Base-by-base conservation (phyloP, 2,329 filamentous ascomycete genomes). In the Rhynchosporium secalis region DNA sequence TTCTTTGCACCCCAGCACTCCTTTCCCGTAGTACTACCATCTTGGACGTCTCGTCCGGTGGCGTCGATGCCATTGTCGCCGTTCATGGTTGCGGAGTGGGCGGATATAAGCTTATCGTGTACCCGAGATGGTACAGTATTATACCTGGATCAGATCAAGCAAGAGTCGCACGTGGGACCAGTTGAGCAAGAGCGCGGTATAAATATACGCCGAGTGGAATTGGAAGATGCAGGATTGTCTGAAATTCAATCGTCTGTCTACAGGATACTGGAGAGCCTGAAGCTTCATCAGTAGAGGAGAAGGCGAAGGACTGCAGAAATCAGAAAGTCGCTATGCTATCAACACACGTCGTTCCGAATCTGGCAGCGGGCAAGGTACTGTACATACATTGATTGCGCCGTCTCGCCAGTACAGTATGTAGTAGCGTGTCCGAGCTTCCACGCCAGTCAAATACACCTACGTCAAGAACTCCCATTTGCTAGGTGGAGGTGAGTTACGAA, bases 1-100 rank as follows among this genome's bases (percentile, higher is more conserved):
- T 66, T 65, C 40, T 56, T 62, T 47, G 70, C 70, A 5, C 69
- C 70, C 70, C 71, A 71, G 13, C 38, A 15, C 49, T 66, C 54
- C 46, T 41, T 49, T 20, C 40, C 28, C 4, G 54, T 47, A 20
- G 20, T 20, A 20, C 29, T 46, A 33, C 20, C 56, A 55, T 59
- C 49, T 28, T 47, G 38, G 6, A 48, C 48, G 28, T 38, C 49
- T 5, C 46, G 55, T 13, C 20, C n/a, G 28, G 38, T 57, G 33
- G 41, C 46, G 26, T 58, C 31, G 20, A 7, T 46, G 8, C 33
- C 59, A 29, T 63, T 59, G 59, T 58, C 33, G 58, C 60, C 51
- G 33, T 61, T 62, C 66, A 68, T 68, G 15, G 36, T 61, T 33
- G 33, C n/a, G 6, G 45, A 20, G 38, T 43, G 54, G 28, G 41